phyloP scores from a whole-genome alignment of 192 early-diverging fungal genomes.

The Backusella mclennaniae region DNA sequence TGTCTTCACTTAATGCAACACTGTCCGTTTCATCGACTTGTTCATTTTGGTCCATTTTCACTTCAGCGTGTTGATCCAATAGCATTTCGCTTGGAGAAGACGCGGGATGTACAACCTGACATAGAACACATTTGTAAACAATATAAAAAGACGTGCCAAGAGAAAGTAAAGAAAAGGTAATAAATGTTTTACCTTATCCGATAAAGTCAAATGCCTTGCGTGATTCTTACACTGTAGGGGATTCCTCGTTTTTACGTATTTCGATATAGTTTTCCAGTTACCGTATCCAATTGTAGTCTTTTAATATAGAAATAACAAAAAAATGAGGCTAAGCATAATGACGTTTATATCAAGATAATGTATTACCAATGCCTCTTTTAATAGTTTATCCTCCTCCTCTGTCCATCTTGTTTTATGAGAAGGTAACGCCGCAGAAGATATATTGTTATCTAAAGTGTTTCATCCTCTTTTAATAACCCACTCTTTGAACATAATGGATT shows the following conservation, averaged over 20 bases:
- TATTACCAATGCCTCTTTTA: conserved; percentile 53
- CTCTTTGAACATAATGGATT: too few species aligned
- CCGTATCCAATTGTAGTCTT: conserved; percentile 51
- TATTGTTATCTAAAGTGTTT: background rate
- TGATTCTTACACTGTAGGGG: conserved; percentile 64
- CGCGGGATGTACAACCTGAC: background rate
- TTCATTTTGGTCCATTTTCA: background rate
- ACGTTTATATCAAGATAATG: background rate
- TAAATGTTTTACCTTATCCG: conserved; percentile 33
- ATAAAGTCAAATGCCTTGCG: conserved; percentile 52
- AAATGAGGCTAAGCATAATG: background rate
- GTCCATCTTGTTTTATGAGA: conserved; percentile 61
- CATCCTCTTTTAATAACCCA: background rate
- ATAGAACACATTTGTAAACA: background rate
- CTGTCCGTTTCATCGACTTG: background rate
- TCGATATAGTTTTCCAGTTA: conserved; percentile 56
- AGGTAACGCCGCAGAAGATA: conserved; percentile 45
- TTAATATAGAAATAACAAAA: background rate
- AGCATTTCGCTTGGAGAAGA: background rate
- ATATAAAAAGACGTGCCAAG: background rate
- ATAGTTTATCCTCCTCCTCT: conserved; percentile 50
- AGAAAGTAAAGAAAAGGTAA: background rate
- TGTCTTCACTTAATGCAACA: background rate
- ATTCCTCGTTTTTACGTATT: conserved; percentile 50
- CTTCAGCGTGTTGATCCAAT: background rate